These are phyloP conservation scores for Leccinum pachyderme DNA, from an alignment of 1,284 basidiomycete genomes.

Conservation along the genomic window DNA sequence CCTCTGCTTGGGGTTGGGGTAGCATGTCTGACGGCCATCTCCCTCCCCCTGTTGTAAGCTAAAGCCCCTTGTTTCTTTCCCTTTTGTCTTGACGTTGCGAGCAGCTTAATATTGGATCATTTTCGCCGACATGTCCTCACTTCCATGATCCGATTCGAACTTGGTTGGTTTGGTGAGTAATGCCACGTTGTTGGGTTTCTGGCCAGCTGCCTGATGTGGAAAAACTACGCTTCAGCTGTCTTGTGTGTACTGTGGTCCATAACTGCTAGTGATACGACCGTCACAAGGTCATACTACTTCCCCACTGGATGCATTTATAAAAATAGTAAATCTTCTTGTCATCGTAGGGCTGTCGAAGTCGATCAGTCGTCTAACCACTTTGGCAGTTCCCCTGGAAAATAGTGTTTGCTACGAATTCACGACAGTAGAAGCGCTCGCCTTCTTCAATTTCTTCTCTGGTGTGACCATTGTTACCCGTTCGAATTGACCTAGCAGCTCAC, in stretches of 20 bases:
- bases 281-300: conserved; percentile 6
- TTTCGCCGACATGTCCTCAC: conserved; percentile 13
- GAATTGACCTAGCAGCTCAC: background rate
- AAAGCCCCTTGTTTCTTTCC: background rate
- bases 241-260: conserved; percentile 26
- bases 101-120: conserved; percentile 19
- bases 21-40: conserved; percentile 16
- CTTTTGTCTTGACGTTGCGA: background rate
- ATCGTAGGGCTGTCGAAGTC: background rate
- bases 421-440: conserved; percentile 19
- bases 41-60: conserved; percentile 27
- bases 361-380: background rate
- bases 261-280: conserved; percentile 13
- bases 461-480: background rate
- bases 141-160: conserved; percentile 25
- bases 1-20: conserved; percentile 16
- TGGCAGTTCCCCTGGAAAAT: conserved; percentile 11
- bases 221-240: conserved; percentile 12
- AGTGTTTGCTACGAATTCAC: conserved; percentile 19
- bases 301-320: conserved; percentile 21
- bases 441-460: conserved; percentile 27
- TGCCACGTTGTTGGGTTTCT: background rate
- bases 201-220: background rate
- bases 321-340: conserved; percentile 4
- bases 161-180: conserved; percentile 26